Evolutionary conservation across 495 filamentous ascomycete genomes (phyloP).

Genomic region (Aspergillus steynii): DNA sequence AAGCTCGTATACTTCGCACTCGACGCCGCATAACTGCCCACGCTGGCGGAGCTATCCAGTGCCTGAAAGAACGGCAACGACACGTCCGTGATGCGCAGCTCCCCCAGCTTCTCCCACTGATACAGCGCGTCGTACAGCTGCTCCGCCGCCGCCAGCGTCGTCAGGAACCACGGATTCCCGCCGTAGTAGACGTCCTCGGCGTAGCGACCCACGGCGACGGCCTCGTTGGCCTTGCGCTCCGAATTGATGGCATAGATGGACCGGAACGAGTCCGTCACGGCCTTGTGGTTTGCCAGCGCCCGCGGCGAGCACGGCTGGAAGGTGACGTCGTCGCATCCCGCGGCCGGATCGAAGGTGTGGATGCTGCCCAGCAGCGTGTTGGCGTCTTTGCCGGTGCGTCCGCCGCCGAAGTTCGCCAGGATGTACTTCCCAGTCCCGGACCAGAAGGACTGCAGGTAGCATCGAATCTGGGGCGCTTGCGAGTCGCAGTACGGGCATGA

Average conservation of each 20-base stretch:
- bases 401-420: constrained; percentile 53
- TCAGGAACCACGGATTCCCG: constrained; percentile 69
- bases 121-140: constrained; percentile 64
- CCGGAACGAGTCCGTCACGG: constrained; percentile 61
- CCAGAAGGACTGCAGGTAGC: constrained; percentile 69
- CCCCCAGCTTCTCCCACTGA: constrained; percentile 56
- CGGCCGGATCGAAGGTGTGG: constrained; percentile 62
- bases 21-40: constrained; percentile 41
- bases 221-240: constrained; percentile 31
- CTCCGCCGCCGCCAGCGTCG: constrained; percentile 64
- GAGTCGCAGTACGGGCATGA: constrained; percentile 49
- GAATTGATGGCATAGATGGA: constrained; percentile 61
- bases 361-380: constrained; percentile 64
- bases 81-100: constrained; percentile 54
- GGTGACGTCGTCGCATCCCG: constrained; percentile 48
- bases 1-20: constrained; percentile 53
- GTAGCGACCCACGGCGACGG: constrained; percentile 70
- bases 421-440: constrained; percentile 48
- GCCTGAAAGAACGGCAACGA: constrained; percentile 59
- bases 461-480: constrained; percentile 59
- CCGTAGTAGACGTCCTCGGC: constrained; percentile 68
- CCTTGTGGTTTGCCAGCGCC: constrained; percentile 66
- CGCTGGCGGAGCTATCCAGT: constrained; percentile 45
- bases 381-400: constrained; percentile 60
- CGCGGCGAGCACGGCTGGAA: constrained; percentile 64